Evolutionary conservation across 2,329 filamentous ascomycete species (phyloP).

Genomic region (Pseudocercospora vitis): DNA sequence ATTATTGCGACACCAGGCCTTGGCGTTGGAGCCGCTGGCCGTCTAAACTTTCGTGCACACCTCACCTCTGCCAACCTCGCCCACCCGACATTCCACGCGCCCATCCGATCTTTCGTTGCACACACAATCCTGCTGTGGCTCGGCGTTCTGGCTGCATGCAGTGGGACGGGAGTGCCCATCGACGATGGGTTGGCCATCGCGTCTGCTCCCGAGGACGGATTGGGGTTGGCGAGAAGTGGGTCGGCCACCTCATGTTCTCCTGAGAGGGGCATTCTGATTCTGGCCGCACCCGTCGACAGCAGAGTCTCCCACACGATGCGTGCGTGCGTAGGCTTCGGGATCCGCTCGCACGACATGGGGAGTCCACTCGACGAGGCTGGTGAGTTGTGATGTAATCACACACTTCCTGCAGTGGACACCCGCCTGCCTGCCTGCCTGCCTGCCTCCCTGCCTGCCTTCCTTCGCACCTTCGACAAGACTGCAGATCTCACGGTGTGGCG

Average conservation of each 20-base stretch:
- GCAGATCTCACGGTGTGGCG: constrained; percentile 19
- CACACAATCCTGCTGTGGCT: constrained; percentile 11
- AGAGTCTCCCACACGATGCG: background rate
- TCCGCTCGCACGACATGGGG: background rate
- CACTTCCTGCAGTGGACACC: background rate
- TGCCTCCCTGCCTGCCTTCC: background rate
- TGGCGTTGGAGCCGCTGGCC: constrained; percentile 5
- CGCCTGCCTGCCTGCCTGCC: constrained; percentile 1
- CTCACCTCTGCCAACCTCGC: constrained; percentile 10
- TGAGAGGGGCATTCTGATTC: background rate
- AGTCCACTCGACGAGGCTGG: background rate
- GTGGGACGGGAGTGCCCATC: constrained; percentile 9
- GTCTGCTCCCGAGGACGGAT: background rate
- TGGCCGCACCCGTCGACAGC: background rate
- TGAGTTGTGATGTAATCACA: background rate
- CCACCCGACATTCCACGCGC: constrained; percentile 4
- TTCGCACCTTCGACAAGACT: constrained; percentile 12
- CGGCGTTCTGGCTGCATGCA: background rate
- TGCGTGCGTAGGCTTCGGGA: background rate
- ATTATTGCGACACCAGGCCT: constrained; percentile 10
- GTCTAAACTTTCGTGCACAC: constrained; percentile 13
- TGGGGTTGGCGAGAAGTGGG: constrained; percentile 3
- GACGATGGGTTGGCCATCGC: constrained; percentile 14
- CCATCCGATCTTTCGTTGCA: background rate
- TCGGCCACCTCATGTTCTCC: background rate